Base-by-base conservation (phyloP, 2,329 filamentous ascomycete species). In the Alternaria sp. region DNA sequence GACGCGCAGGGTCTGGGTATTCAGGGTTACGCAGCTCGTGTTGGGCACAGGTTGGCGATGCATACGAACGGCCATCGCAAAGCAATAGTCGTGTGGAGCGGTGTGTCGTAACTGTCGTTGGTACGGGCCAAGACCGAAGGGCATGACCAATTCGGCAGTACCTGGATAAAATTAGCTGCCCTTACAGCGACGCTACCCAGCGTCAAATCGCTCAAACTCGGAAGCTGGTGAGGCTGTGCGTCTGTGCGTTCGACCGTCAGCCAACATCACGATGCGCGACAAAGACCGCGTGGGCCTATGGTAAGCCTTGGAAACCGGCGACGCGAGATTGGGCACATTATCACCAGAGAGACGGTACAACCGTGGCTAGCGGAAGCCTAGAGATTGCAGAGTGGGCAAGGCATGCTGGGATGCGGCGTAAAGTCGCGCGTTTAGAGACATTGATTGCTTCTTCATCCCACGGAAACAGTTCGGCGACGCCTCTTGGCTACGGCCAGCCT, bases 381-480 rank as follows among this genome's bases (percentile, higher is more conserved):
- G 30, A 66, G 69, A 68, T 66, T 66, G 52, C 26, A 62, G 61
- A 68, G 72, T 71, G 71, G 69, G 67, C 56, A 67, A 13, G 44
- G 25, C 36, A 32, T 40, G 54, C 60, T 65, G 62, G 62, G 66
- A 59, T 23, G 54, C 32, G 54, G 59, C 44, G 30, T 40, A 50
- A 30, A 44, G 51, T 51, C n/a, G 50, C 45, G 66, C 65, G 65
- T 62, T 63, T 52, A 40, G 32, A 47, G 59, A 46, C 54, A 51
- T 59, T 68, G 68, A 65, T 72, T 73, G 65, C 70, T 76, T 73
- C 74, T 73, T 70, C 76, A 79, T 79, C 77, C 77, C 77, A 79
- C 77, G 77, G 77, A 75, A 69, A 61, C 72, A 72, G 70, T 77
- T 74, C 74, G 77, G 75, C 75, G 73, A 73, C 74, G 74, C 68